Evolutionary conservation across 176 grass and related monocot genomes (phyloP), one percentile per base, ranked within the genome.

Genomic region (Triticum timopheevii): DNA sequence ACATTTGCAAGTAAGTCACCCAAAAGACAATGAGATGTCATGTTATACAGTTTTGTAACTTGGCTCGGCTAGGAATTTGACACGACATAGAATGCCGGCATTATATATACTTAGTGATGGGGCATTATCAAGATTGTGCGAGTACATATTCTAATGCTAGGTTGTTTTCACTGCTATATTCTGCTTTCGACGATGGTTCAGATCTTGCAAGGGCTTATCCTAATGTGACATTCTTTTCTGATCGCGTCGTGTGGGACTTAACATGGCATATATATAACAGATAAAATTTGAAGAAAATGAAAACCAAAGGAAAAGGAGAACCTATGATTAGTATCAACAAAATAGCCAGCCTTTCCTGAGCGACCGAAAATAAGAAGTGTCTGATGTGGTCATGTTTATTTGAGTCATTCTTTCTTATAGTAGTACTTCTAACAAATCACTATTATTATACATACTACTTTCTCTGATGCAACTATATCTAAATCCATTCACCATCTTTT

Each of bases 1-100:
- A 86, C 65, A 83, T 82, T 81, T 85, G 68, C 74, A 86, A 56
- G 65, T 70, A 64, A 77, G 74, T 69, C 75, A 86, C 30, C 30
- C 49, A 90, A 93, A 90, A 93, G 52, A 45, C 84, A 84, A 68
- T 61, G 49, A 73, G 58, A 82, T 71, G 25, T 66, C 64, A 78
- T 38, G 85, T 87, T 82, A 25, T 77, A 77, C 23, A 82, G 65
- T 61, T 81, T 47, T 82, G 61, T 44, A 70, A 78, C 69, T 80
- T 86, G 74, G 66, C 85, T 64, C 54, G 61, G 72, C 80, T 82
- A 79, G 45, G 22, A 71, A 80, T 58, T 80, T 47, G 12, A 79
- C 50, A 79, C 16, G 33, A 4, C 17, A 8, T 61, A 81, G 56
- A 40, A 30, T 72, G 56, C 54, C 22, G 30, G 31, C 24, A 82